These are phyloP conservation scores for Ganoderma sinense DNA, from an alignment of 1,284 basidiomycete genomes.

Conservation along the genomic window DNA sequence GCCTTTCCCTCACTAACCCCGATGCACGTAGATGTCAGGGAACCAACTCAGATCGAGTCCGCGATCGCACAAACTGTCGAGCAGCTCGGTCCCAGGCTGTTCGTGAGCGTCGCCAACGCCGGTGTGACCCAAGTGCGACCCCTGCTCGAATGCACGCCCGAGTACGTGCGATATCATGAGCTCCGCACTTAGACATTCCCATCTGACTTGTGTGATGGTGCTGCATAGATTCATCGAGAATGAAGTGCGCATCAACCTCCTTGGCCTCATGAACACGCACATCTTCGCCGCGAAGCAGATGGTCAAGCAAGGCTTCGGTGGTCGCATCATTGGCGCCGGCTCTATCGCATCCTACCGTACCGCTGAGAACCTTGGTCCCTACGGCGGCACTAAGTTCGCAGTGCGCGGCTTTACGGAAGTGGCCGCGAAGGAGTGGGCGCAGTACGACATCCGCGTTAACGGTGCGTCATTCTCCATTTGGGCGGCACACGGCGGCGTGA, in stretches of 20 bases:
- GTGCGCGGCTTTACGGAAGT: conserved; percentile 49
- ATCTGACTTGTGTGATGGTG: not conserved
- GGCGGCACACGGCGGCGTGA: no score
- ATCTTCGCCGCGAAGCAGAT: conserved; percentile 50
- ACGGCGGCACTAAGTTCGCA: conserved; percentile 51
- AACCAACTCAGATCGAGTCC: conserved; percentile 43
- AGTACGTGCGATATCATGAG: conserved; percentile 34
- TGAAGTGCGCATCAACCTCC: conserved; percentile 43
- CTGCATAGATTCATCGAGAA: conserved; percentile 42
- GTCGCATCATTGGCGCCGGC: conserved; percentile 48
- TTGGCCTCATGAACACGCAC: conserved; percentile 45
- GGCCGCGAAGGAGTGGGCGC: conserved; percentile 46
- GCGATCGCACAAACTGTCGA: conserved; percentile 43
- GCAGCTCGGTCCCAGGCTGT: conserved; percentile 42
- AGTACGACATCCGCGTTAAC: conserved; percentile 44
- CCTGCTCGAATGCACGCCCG: conserved; percentile 42
- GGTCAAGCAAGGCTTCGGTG: conserved; percentile 50
- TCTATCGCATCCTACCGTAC: conserved; percentile 45
- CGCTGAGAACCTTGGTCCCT: conserved; percentile 43
- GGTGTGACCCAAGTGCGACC: conserved; percentile 45
- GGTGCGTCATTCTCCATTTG: conserved; percentile 27
- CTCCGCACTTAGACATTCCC: not conserved
- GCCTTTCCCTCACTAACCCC: not conserved
- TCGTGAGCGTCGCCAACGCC: conserved; percentile 49
- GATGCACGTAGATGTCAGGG: conserved; percentile 35